phyloP scores from a whole-genome alignment of 1,284 basidiomycete genomes.

The Taiwanofungus camphoratus region DNA sequence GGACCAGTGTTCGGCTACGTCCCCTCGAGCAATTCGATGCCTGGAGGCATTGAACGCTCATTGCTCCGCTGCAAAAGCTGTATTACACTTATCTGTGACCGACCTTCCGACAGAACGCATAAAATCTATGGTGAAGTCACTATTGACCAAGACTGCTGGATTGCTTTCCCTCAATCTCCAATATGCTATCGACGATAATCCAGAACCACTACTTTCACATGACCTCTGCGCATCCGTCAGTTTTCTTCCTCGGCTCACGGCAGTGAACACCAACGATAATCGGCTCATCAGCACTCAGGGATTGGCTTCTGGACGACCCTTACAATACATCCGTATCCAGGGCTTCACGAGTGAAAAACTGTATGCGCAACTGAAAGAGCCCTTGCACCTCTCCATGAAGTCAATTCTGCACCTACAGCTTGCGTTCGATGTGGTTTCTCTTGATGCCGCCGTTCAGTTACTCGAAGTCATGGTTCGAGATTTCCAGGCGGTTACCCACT shows the following conservation, averaged over 20 bases:
- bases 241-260: constrained; percentile 13
- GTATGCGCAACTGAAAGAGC: neutral
- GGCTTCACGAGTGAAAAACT: neutral
- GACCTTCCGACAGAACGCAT: constrained; percentile 11
- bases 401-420: constrained; percentile 5
- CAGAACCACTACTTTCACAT: neutral
- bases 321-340: constrained; percentile 3
- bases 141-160: constrained; percentile 12
- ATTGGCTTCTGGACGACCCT: constrained; percentile 4
- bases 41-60: constrained; percentile 14
- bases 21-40: constrained; percentile 12
- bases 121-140: constrained; percentile 11
- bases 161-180: constrained; percentile 17
- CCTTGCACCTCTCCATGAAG: neutral
- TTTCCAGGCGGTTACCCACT: constrained; percentile 1
- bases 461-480: constrained; percentile 2
- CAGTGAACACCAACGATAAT: constrained; percentile 5
- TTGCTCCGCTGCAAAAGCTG: constrained; percentile 9
- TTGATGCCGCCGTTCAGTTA: neutral
- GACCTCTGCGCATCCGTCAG: constrained; percentile 6
- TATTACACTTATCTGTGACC: constrained; percentile 16
- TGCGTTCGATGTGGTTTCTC: constrained; percentile 5
- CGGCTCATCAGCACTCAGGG: neutral
- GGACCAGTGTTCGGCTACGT: too few species aligned
- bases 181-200: neutral